Evolutionary conservation across 148 eudicot species (phyloP).

Genomic region (Camellia japonica): DNA sequence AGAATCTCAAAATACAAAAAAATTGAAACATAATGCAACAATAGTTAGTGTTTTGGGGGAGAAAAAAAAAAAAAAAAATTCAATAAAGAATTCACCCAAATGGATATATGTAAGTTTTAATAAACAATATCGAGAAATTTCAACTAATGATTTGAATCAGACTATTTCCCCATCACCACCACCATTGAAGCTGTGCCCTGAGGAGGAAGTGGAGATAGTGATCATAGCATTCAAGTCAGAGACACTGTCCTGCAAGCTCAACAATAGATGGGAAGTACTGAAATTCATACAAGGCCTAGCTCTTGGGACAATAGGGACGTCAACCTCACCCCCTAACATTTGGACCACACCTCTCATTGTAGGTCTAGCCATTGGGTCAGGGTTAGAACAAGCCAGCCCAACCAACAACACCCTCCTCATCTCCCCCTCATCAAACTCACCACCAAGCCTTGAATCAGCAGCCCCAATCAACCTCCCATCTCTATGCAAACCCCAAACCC

Average conservation of each 20-base stretch:
- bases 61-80: too few species aligned
- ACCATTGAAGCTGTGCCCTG: slow-evolving; percentile 38
- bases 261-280: slow-evolving; percentile 58
- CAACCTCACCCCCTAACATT: slow-evolving; percentile 68
- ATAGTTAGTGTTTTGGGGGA: too few species aligned
- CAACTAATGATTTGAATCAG: background rate
- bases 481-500: slow-evolving; percentile 74
- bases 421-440: slow-evolving; percentile 55
- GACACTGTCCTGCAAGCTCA: slow-evolving; percentile 78
- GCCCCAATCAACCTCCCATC: slow-evolving; percentile 55
- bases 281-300: slow-evolving; percentile 58
- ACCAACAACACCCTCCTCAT: slow-evolving; percentile 63
- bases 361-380: slow-evolving; percentile 63
- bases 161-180: slow-evolving; percentile 21
- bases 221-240: slow-evolving; percentile 76
- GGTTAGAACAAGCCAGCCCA: slow-evolving; percentile 73
- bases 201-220: slow-evolving; percentile 52
- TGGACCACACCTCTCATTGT: slow-evolving; percentile 64
- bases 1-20: too few species aligned
- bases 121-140: too few species aligned
- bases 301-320: slow-evolving; percentile 65
- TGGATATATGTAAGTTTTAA: too few species aligned
- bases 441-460: slow-evolving; percentile 45
- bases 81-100: too few species aligned
- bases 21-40: too few species aligned